Base-by-base conservation (phyloP, 441 rosid genomes). In the Flueggea neowawraea region DNA sequence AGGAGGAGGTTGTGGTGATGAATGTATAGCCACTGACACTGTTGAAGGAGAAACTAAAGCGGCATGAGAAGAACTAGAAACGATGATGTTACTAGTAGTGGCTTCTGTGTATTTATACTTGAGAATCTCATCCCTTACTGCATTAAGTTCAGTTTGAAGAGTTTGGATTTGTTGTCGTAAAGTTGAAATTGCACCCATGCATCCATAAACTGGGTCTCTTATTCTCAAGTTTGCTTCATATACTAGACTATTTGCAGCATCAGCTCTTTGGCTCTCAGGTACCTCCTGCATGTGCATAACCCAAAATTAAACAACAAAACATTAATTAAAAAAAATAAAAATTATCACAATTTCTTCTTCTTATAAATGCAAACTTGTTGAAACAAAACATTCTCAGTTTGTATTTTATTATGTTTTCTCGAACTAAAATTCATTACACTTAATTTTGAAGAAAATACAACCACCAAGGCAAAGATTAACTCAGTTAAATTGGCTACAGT, bases 161-260 rank as follows among this genome's bases (percentile, higher is more conserved):
- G 78, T 63, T 31, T 84, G 90, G 62, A 89, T 63, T 68, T 84
- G 89, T 70, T 86, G 90, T 52, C 86, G 96, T 63, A 89, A 82
- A 72, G 86, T 69, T 32, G 86, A 83, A 61, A 88, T 86, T 58
- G 86, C 90, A 2, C 96, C 96, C 85, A 88, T 80, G 84, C 90
- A 84, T 3, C 96, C 96, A 39, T 81, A 88, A 31, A 88, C 83
- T 13, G 96, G 90, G 76, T 88, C 96, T 73, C 85, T 75, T 3
- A 88, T 73, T 80, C 96, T 75, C 58, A 86, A 65, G 75, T 86
- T 88, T 16, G 96, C 96, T 69, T 88, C 96, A 66, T 81, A 86
- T 15, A 86, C 88, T 36, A 86, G 80, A 75, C 96, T 84, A 61
- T 89, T 86, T 14, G 90, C 92, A 2, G 90, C 84, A 61, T 89